phyloP scores from a whole-genome alignment of 2,329 filamentous ascomycete genomes.

The Aurifilum marmelostoma region DNA sequence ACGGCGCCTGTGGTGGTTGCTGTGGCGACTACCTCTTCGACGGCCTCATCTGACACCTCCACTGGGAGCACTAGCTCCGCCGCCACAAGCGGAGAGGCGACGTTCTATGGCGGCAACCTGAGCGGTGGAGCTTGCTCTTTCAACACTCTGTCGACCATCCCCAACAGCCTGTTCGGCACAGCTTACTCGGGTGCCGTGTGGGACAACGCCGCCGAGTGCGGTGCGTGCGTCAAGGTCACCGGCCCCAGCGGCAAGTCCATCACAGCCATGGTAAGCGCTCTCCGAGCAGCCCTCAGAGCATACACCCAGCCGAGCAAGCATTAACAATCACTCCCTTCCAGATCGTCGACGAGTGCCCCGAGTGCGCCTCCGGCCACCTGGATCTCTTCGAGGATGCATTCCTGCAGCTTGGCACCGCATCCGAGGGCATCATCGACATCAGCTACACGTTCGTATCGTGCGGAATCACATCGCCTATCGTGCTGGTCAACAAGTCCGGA shows the following conservation, averaged over 20 bases:
- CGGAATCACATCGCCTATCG: slow-evolving; percentile 46
- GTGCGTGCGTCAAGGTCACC: slow-evolving; percentile 63
- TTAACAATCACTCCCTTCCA: slow-evolving; percentile 27
- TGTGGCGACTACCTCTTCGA: neutral
- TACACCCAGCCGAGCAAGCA: neutral
- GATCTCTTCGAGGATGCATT: slow-evolving; percentile 51
- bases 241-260: slow-evolving; percentile 60
- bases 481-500: slow-evolving; percentile 50
- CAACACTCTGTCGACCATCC: slow-evolving; percentile 60
- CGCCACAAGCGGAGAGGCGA: slow-evolving; percentile 45
- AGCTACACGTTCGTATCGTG: slow-evolving; percentile 43
- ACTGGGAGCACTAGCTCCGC: slow-evolving; percentile 5
- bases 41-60: neutral
- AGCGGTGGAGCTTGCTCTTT: slow-evolving; percentile 67
- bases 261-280: slow-evolving; percentile 61
- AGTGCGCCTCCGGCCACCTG: slow-evolving; percentile 45
- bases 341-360: slow-evolving; percentile 51
- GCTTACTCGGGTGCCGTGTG: slow-evolving; percentile 64
- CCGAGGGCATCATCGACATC: slow-evolving; percentile 42
- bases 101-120: slow-evolving; percentile 60
- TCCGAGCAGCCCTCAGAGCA: slow-evolving; percentile 1
- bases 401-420: slow-evolving; percentile 40
- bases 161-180: slow-evolving; percentile 61
- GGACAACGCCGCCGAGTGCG: slow-evolving; percentile 59
- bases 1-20: neutral